Evolutionary conservation across 78 protist genomes (phyloP), one percentile per base, ranked within the genome.

Genomic region (Emiliania huxleyi): DNA sequence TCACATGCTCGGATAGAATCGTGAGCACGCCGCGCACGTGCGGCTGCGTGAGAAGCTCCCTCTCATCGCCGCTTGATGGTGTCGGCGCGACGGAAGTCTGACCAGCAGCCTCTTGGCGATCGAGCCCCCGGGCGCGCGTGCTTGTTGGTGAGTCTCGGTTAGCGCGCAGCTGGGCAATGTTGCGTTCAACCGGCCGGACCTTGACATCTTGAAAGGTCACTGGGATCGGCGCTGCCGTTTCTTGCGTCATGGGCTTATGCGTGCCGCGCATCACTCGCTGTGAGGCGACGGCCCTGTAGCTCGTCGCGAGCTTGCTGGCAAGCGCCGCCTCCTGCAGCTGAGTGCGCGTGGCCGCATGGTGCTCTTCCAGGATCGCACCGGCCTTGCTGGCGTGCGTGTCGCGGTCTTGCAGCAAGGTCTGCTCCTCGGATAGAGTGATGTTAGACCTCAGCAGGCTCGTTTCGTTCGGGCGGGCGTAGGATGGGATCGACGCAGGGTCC

Each of bases 141-240:
- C 6, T 18, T 18, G 48, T 26, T 45, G n/a, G n/a, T n/a, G n/a
- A n/a, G n/a, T n/a, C n/a, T n/a, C n/a, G n/a, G n/a, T n/a, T n/a
- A 43, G 94, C 94, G 8, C 94, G 84, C 56, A 87, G 94, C 91
- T 87, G 94, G 46, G 91, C 35, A 35, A 93, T 38, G 84, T 49
- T 46, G 35, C 87, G 38, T 29, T 87, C 94, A 37, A 93, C 43
- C 69, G 48, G 43, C 69, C 29, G 11, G n/a, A 92, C 94, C 71
- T 87, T 43, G 35, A 93, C 94, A 42, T 87, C 92, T 83, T 87
- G 90, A 90, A 93, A 93, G 2, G 43, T 71, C 26, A 93, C 81
- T 1, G 75, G n/a, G 75, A 62, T 26, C 11, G 75, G 37, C 3
- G 33, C 37, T 26, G n/a, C 49, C 48, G 44, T 0, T 33, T 22